Percentiles rank a stretch among this genome's conserved stretches.
These are phyloP conservation scores for Melanopsichium pennsylvanicum DNA, from an alignment of 1,284 basidiomycete genomes.

Conservation along the genomic window DNA sequence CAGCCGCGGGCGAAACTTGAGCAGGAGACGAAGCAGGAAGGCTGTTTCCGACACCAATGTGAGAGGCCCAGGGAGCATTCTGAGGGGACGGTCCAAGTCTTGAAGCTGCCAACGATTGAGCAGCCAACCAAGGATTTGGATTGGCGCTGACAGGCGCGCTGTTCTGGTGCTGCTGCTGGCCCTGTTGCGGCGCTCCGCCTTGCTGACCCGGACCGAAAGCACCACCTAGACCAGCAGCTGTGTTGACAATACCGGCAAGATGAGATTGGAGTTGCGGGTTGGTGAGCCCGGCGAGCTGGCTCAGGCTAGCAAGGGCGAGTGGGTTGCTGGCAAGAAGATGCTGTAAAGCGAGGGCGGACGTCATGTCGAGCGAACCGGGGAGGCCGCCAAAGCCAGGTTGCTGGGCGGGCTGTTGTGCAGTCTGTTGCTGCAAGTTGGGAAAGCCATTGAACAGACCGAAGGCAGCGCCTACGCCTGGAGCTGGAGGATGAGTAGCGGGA, in stretches of 20 bases:
- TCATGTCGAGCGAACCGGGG: conserved; percentile 52
- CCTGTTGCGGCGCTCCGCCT: conserved; percentile 18
- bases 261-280: conserved; percentile 49
- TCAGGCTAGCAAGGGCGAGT: conserved; percentile 47
- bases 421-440: conserved; percentile 16
- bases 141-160: conserved; percentile 4
- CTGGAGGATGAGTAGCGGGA: conserved; percentile 24
- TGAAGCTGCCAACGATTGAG: conserved; percentile 24
- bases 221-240: conserved; percentile 13
- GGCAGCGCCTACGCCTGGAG: conserved; percentile 13
- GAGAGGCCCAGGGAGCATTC: conserved; percentile 14
- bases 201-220: conserved; percentile 20
- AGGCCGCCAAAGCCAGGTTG: conserved; percentile 23
- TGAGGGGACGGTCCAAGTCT: conserved; percentile 30
- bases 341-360: conserved; percentile 62
- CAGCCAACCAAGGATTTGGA: conserved; percentile 25
- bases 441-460: conserved; percentile 35
- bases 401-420: conserved; percentile 12
- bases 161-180: conserved; percentile 21
- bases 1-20: neutral
- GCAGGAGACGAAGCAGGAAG: conserved; percentile 8
- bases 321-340: conserved; percentile 61
- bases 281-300: conserved; percentile 43
- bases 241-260: conserved; percentile 39
- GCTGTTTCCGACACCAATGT: conserved; percentile 5